Evolutionary conservation across 352 stramenopile species (phyloP), one percentile per base, ranked within the genome.

Genomic region (Globisporangium canariense): DNA sequence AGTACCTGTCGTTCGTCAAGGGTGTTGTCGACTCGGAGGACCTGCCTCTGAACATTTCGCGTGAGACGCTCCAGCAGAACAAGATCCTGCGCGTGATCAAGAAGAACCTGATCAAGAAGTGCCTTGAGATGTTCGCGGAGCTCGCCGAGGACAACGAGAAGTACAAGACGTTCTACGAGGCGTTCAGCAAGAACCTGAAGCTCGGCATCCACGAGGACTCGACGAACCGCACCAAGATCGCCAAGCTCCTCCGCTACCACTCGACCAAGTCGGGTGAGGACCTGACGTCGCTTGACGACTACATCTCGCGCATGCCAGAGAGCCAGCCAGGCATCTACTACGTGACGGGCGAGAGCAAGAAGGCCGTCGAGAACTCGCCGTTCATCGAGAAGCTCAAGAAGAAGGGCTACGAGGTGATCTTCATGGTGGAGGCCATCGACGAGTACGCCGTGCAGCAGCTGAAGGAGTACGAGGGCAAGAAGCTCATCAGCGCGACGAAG

Each of bases 381-480:
- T 99, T 99, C 94, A 97, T 99, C 74, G 97, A 99, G 89, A 98
- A 98, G 83, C 89, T 99, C 40, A 99, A 99, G 91, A 99, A 99
- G 92, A 99, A 99, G 96, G 97, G 97, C 65, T 98, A 99, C 70
- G 98, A 99, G 83, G 97, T 99, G 41, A 73, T 99, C 18, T 99
- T 96, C 94, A 99, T 99, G 93, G 84, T 98, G 36, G 98, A 99
- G 73, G 97, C 97, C 62, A 99, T 99, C 74, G 97, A 99, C 77
- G 98, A 99, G 81, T 99, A 99, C 79, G 96, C 92, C 53, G 96
- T 99, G 38, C 97, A 99, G 83, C 97, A 99, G 85, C 85, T 99
- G 52, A 99, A 99, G 94, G 97, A 99, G 82, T 99, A 98, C 79
- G 97, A 99, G 70, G 97, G 97, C 69, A 99, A 99, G 95, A 99